These are phyloP conservation scores for Cordyceps javanica DNA, from an alignment of 2,329 filamentous ascomycete species.

Conservation along the genomic window DNA sequence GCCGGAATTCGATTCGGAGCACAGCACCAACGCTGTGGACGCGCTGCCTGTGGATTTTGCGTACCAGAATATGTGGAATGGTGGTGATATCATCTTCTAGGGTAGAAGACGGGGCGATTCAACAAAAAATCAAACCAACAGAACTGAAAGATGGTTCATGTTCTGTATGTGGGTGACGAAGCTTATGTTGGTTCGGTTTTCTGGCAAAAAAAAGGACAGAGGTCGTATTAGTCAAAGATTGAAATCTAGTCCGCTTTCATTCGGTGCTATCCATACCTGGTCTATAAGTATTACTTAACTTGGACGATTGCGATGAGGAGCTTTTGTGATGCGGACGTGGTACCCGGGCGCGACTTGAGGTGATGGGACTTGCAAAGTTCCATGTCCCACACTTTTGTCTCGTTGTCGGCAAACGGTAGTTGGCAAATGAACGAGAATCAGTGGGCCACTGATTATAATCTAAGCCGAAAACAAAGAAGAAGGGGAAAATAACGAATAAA, in stretches of 20 bases:
- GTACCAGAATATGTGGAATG: conserved; percentile 13
- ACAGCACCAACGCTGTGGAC: conserved; percentile 14
- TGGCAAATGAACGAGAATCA: not conserved
- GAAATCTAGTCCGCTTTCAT: too few species aligned
- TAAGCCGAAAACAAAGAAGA: too few species aligned
- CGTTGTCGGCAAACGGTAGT: not conserved
- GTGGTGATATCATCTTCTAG: conserved; percentile 14
- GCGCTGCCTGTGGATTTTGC: conserved; percentile 11
- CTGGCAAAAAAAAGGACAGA: not conserved
- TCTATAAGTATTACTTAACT: not conserved
- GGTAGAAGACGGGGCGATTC: too few species aligned
- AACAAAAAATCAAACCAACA: too few species aligned
- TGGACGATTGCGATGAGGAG: not conserved
- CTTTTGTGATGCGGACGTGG: not conserved
- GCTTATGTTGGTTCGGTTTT: not conserved
- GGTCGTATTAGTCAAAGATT: too few species aligned
- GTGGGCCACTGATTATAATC: too few species aligned
- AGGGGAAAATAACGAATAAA: too few species aligned
- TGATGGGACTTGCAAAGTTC: not conserved
- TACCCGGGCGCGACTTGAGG: not conserved
- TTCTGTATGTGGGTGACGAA: too few species aligned
- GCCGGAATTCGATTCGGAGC: conserved; percentile 22
- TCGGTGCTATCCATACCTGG: not conserved
- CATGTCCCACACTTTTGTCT: not conserved
- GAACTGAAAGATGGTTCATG: too few species aligned